phyloP scores from a whole-genome alignment of 768 basidiomycete species.

The Leccinum boreale region DNA sequence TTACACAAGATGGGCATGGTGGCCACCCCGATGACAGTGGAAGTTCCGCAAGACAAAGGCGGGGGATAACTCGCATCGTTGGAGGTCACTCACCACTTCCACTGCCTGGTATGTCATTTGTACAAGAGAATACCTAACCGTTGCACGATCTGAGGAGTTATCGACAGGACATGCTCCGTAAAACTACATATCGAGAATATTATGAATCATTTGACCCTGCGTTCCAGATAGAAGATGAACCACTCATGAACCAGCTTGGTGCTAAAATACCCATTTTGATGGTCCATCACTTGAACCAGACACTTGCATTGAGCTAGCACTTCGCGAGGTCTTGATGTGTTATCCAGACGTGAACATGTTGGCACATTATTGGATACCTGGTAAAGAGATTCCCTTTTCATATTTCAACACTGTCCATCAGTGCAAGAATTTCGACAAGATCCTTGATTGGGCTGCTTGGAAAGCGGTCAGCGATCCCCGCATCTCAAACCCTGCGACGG shows the following conservation, averaged over 20 bases:
- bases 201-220: neutral
- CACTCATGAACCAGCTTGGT: slow-evolving; percentile 5
- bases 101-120: slow-evolving; percentile 3
- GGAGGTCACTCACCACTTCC: slow-evolving; percentile 5
- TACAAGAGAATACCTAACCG: neutral
- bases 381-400: neutral
- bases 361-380: slow-evolving; percentile 8
- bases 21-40: neutral
- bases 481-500: neutral
- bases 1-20: neutral
- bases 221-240: slow-evolving; percentile 1
- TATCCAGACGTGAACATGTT: slow-evolving; percentile 8
- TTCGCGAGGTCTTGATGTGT: slow-evolving; percentile 12
- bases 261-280: too few relatives aligned
- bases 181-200: slow-evolving; percentile 3
- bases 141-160: neutral
- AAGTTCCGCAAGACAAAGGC: slow-evolving; percentile 1
- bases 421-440: slow-evolving; percentile 74
- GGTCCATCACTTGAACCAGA: neutral
- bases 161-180: slow-evolving; percentile 6
- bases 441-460: slow-evolving; percentile 70
- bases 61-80: slow-evolving; percentile 11
- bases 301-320: slow-evolving; percentile 2
- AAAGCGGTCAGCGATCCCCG: neutral
- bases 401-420: slow-evolving; percentile 7